Conservation (phyloP, 331 rosid genomes). For the Quercus lobata region DNA sequence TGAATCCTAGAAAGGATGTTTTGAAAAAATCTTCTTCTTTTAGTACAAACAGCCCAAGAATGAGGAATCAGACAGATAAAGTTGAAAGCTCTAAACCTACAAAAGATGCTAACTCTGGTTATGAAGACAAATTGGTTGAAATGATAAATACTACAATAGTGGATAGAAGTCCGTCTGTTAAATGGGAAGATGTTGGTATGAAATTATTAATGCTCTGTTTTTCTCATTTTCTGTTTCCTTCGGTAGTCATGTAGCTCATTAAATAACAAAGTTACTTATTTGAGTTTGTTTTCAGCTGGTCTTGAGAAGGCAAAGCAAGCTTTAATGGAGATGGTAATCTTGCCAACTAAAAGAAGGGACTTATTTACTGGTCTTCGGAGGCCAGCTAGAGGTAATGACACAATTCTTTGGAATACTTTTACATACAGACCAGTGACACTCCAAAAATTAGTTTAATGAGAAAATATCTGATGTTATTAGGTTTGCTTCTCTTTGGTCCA, state of each 20-base stretch:
- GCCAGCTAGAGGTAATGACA: constrained; percentile 76
- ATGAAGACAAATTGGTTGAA: constrained; percentile 78
- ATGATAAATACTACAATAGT: constrained; percentile 91
- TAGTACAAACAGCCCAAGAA: constrained; percentile 21
- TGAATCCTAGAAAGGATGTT: constrained; percentile 45
- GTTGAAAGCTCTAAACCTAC: constrained; percentile 48
- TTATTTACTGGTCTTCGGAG: constrained; percentile 93
- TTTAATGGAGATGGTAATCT: constrained; percentile 95
- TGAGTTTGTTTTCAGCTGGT: constrained; percentile 62
- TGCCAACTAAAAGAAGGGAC: constrained; percentile 93
- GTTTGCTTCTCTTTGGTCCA: constrained; percentile 96
- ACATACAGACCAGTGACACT: neutral
- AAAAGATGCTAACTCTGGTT: constrained; percentile 44
- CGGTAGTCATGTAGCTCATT: neutral
- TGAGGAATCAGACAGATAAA: constrained; percentile 42
- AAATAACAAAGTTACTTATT: constrained; percentile 24
- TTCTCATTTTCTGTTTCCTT: neutral
- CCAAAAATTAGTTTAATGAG: constrained; percentile 15
- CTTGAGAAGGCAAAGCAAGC: constrained; percentile 97
- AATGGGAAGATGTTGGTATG: constrained; percentile 98
- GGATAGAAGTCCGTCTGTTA: constrained; percentile 91
- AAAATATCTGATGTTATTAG: constrained; percentile 39
- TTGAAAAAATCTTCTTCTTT: constrained; percentile 27
- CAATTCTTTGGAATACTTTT: constrained; percentile 17
- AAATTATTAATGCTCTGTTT: constrained; percentile 2